Percentiles rank a stretch among this genome's conserved stretches.
These are phyloP conservation scores for Glycine latifolia DNA, from an alignment of 306 rosid species.

Conservation along the genomic window DNA sequence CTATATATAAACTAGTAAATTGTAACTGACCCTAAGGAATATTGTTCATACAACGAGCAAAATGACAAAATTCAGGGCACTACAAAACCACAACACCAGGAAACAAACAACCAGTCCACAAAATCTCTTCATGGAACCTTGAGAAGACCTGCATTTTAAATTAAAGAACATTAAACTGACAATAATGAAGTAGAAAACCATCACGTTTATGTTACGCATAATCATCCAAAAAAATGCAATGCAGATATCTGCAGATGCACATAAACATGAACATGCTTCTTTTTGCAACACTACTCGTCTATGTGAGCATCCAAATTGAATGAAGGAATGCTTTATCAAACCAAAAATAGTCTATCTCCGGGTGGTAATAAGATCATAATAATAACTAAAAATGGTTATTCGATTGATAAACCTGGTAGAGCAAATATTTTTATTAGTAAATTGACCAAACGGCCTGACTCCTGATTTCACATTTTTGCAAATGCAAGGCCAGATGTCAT, in stretches of 20 bases:
- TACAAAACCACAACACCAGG: conserved; percentile 64
- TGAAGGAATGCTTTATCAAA: not conserved
- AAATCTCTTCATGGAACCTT: conserved; percentile 52
- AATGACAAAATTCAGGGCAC: conserved; percentile 56
- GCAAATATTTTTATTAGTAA: not conserved
- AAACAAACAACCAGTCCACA: conserved; percentile 65
- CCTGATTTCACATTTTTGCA: conserved; percentile 28
- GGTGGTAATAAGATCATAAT: conserved; percentile 21
- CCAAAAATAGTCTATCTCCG: conserved; percentile 6
- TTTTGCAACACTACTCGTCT: too few relatives aligned
- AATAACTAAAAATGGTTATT: conserved; percentile 1
- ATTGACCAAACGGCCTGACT: conserved; percentile 7
- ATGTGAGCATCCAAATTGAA: too few relatives aligned
- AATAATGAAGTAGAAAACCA: not conserved
- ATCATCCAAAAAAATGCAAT: conserved; percentile 17
- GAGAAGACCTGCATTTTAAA: conserved; percentile 60
- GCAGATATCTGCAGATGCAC: conserved; percentile 27
- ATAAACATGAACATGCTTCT: not conserved
- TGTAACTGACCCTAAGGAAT: conserved; percentile 58
- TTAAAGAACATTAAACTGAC: conserved; percentile 24
- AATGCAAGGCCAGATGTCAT: conserved; percentile 28
- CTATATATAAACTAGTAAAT: conserved; percentile 51
- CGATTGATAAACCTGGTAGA: not conserved
- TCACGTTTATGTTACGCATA: not conserved
- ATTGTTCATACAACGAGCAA: conserved; percentile 55